These are phyloP conservation scores for Lanmaoa rubissima DNA, from an alignment of 768 basidiomycete species.

Conservation along the genomic window DNA sequence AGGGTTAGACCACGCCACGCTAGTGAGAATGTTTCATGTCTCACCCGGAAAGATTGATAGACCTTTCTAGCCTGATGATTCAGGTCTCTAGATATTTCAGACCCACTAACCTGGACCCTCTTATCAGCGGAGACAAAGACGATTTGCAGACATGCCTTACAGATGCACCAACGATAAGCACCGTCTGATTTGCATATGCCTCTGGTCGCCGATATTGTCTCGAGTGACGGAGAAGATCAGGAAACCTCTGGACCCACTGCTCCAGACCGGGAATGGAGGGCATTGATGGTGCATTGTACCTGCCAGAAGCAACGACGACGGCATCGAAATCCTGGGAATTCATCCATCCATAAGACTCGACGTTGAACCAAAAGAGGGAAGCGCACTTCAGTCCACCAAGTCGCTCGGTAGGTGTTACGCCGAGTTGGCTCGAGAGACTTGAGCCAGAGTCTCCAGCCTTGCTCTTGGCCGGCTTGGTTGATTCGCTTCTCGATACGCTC, in stretches of 20 bases:
- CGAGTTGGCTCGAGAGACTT: slow-evolving; percentile 7
- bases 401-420: slow-evolving; percentile 26
- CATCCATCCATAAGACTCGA: background rate
- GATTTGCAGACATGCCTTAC: background rate
- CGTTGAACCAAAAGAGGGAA: background rate
- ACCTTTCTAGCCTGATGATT: slow-evolving; percentile 6
- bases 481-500: slow-evolving; percentile 42
- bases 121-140: background rate
- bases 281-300: slow-evolving; percentile 12
- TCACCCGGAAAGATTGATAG: slow-evolving; percentile 15
- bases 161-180: slow-evolving; percentile 40
- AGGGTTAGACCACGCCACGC: background rate
- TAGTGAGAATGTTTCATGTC: background rate
- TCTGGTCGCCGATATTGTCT: slow-evolving; percentile 44
- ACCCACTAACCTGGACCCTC: background rate
- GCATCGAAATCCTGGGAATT: slow-evolving; percentile 13
- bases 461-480: slow-evolving; percentile 13
- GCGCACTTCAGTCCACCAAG: slow-evolving; percentile 27
- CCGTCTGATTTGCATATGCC: slow-evolving; percentile 34
- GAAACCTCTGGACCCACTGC: slow-evolving; percentile 27
- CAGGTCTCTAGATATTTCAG: slow-evolving; percentile 14
- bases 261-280: slow-evolving; percentile 14
- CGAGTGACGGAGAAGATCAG: slow-evolving; percentile 37
- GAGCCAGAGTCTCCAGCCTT: slow-evolving; percentile 16
- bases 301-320: slow-evolving; percentile 14